Evolutionary conservation across 1,139 yeast species (phyloP), one percentile per base, ranked within the genome.

Genomic region (Tardiomyces digboiensis): DNA sequence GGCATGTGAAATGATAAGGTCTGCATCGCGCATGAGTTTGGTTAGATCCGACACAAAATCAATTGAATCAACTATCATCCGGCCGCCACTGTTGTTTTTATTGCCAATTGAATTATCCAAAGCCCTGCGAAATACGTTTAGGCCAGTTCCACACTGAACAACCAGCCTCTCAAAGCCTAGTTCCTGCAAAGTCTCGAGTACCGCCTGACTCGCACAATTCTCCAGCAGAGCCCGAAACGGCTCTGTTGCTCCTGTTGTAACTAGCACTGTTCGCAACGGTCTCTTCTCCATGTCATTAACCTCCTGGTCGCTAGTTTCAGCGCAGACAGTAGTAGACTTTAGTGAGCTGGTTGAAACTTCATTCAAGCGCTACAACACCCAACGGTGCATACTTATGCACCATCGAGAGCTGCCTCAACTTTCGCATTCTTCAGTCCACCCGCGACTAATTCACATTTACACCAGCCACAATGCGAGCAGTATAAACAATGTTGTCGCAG

Each of bases 221-320:
- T 62, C 60, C 1, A 87, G 61, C n/a, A 87, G 70, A 14, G 59
- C 62, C 6, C 70, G 68, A 60, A 87, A 87, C 0, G 94, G 83
- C 12, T 82, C 86, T 0, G 95, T 86, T 1, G 95, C 95, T 0
- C 96, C 96, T 1, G 93, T 82, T 0, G 94, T 80, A 8, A 83
- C 78, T 38, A 81, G 64, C 2, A 75, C 59, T 16, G 66, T 60
- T 52, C 49, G 52, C 40, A 39, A 3, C n/a, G n/a, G n/a, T n/a
- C n/a, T n/a, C n/a, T n/a, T n/a, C n/a, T n/a, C n/a, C n/a, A n/a
- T n/a, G n/a, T n/a, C n/a, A n/a, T n/a, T n/a, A n/a, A n/a, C n/a
- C n/a, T n/a, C n/a, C n/a, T n/a, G n/a, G n/a, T n/a, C n/a, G 29
- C 29, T 23, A 23, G 29, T 23, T 23, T 8, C n/a, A n/a, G n/a